Base-by-base conservation (phyloP, 768 basidiomycete genomes). In the Tricholoma furcatifolium region DNA sequence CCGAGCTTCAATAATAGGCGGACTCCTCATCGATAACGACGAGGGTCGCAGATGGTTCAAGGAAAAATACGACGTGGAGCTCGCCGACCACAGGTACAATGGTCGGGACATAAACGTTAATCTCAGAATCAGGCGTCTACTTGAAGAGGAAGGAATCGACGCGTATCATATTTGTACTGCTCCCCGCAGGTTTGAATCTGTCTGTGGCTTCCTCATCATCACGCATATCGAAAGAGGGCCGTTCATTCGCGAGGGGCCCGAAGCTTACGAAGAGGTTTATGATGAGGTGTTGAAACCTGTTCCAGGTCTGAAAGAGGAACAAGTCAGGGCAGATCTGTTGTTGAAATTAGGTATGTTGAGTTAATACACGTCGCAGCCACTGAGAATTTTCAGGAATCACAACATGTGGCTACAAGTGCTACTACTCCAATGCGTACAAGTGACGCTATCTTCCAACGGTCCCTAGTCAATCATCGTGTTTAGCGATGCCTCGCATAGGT, bases 21-120 rank as follows among this genome's bases (percentile, higher is more conserved):
- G 60, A 38, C 51, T 55, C 24, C 55, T 62, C 46, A 50, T 62
- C 31, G 27, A 47, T 44, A 52, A 60, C 48, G 57, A 61, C 23
- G 60, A 61, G 49, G 58, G 58, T 32, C 51, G 41, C 20, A 54
- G 55, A 40, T 61, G 60, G 57, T 59, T 59, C 43, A 54, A 56
- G 32, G 43, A 56, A 2, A 51, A n/a, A 17, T 59, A 45, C 39
- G 30, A 49, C 18, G 23, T 48, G 23, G 52, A 61, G 43, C 60
- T 61, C 35, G 14, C 60, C 36, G 48, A n/a, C n/a, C n/a, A n/a
- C n/a, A n/a, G 43, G 38, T 21, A 59, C 54, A 46, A 57, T 39
- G 12, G 36, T 15, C 36, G 57, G 48, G 55, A 62, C 43, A 39
- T 53, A 20, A 60, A 53, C 45, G 39, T 62, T 47, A 30, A 41